Evolutionary conservation across 345 rosid species (phyloP), one percentile per base, ranked within the genome.

Genomic region (Garcia nutans): DNA sequence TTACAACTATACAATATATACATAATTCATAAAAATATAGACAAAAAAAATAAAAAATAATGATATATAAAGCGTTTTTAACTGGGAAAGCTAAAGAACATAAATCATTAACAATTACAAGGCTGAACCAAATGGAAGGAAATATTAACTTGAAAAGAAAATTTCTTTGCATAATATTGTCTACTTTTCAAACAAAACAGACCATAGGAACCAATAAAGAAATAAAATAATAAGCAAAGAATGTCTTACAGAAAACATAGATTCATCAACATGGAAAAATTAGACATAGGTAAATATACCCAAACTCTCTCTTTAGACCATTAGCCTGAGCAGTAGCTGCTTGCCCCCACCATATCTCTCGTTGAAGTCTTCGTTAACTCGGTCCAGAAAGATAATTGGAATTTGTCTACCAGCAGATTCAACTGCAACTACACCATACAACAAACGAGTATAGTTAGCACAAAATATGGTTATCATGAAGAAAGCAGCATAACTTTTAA

Each of bases 361-460:
- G 85, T 79, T 89, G 74, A 96, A 93, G 77, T 96, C 98, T 55
- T 96, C 97, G 90, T 90, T 92, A 64, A 96, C 85, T 80, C 94
- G 89, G 75, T 96, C 98, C 78, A 96, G 74, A 78, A 86, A 91
- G 24, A 93, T 98, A 85, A 96, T 96, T 56, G 99, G 95, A 81
- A 92, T 78, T 86, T 92, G 88, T 59, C 95, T 89, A 58, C 97
- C 97, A 50, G 92, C 97, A 72, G 98, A 83, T 82, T 93, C 98
- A 77, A 83, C 86, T 2, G 99, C 98, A 76, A 96, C 99, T 68
- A 96, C 88, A 82, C 23, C 68, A 78, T 19, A 37, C 44, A 50
- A 49, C 5, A 71, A 52, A 55, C 33, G 24, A 47, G 9, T 8
- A 64, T 49, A 28, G 20, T 62, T 17, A 74, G 63, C 15, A 44